Evolutionary conservation across 106 monocot species (phyloP).

Genomic region (Posidonia australis): DNA sequence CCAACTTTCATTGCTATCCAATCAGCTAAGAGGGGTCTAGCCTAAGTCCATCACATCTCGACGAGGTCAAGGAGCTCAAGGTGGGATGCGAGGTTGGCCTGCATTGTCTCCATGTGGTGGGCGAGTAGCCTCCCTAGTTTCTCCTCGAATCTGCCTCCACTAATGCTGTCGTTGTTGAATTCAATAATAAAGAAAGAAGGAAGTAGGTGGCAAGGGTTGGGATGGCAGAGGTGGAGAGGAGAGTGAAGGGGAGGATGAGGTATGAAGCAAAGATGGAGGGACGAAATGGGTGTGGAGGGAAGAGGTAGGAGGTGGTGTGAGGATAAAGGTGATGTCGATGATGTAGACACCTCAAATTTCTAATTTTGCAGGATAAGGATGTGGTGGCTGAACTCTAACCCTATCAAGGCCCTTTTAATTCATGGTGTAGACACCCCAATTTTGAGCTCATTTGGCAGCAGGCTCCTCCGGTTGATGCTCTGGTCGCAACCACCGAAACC

Average conservation of each 20-base stretch:
- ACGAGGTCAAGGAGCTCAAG: constrained; percentile 44
- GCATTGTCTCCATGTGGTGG: constrained; percentile 55
- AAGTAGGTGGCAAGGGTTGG: background rate
- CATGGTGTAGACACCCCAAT: too few species aligned
- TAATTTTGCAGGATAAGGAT: too few species aligned
- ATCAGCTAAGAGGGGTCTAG: constrained; percentile 54
- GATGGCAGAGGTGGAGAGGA: background rate
- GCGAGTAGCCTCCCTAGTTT: constrained; percentile 52
- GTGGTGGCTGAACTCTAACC: too few species aligned
- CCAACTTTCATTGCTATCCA: too few species aligned
- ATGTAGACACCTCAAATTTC: too few species aligned
- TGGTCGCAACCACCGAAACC: too few species aligned
- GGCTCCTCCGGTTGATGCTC: too few species aligned
- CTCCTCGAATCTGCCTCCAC: constrained; percentile 18
- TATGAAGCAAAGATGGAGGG: background rate
- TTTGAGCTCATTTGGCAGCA: too few species aligned
- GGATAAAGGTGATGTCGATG: background rate
- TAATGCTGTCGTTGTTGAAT: background rate
- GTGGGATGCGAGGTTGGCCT: constrained; percentile 28
- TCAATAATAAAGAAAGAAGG: background rate
- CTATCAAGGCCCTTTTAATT: too few species aligned
- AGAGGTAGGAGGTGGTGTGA: background rate
- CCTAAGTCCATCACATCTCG: constrained; percentile 96
- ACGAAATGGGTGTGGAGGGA: too few species aligned
- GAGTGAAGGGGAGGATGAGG: background rate